Evolutionary conservation across 129 eudicot genomes (phyloP), one percentile per base, ranked within the genome.

Genomic region (Lactuca sativa): DNA sequence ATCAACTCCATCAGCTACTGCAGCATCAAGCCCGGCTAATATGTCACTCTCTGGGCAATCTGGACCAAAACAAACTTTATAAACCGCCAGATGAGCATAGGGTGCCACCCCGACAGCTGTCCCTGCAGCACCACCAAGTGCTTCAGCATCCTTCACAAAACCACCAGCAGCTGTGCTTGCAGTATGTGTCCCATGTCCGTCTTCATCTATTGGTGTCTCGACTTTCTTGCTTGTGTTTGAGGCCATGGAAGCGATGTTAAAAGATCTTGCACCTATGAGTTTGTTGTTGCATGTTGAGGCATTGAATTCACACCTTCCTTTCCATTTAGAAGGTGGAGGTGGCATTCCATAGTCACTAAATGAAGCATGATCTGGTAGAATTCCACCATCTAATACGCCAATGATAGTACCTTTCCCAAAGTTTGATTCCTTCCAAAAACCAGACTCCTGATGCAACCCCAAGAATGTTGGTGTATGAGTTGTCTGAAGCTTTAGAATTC

Each of bases 311-410:
- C 85, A 81, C 31, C 14, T 64, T 21, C 85, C 85, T 64, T 76
- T 81, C 81, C 81, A 81, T 43, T 71, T 76, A 56, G 75, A 62
- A 6, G 81, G 82, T 8, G 85, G 85, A 30, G 82, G 76, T 4
- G 82, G 82, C 64, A 72, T 68, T 5, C 72, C 81, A 25, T 61
- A 10, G 59, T 63, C 76, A 9, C 30, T 70, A 41, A 77, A 77
- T 1, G 81, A 70, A 40, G 52, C 71, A 55, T 77, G 76, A 52
- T 18, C 54, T 0, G 81, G 81, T 11, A 55, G 9, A 3, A 73
- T 64, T 12, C 82, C 77, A 9, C 74, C 41, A 62, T 82, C 86
- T 7, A 82, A 4, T 9, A 82, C 69, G 16, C 86, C 82, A 15
- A 82, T 73, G 37, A 82, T 77, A 6, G 47, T 55, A 3, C 86